Evolutionary conservation across 805 yeast genomes (phyloP).

Genomic region (Starmera dryadoides): DNA sequence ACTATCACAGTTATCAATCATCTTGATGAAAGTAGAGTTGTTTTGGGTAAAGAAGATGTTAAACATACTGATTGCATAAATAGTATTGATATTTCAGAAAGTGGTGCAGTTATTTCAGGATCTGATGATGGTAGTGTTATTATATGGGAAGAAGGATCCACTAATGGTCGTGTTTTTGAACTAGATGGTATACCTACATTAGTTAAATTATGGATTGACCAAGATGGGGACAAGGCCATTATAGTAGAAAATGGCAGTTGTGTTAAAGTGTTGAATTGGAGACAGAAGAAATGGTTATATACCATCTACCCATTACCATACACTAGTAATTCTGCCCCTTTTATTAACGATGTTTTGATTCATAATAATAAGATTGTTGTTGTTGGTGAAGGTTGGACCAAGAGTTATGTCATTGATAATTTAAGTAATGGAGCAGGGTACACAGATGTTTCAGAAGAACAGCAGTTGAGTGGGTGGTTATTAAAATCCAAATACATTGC

Average conservation of each 20-base stretch:
- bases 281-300: conserved; percentile 19
- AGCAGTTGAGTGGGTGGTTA: conserved; percentile 17
- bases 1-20: conserved; percentile 15
- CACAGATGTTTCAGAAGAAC: conserved; percentile 16
- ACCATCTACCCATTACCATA: conserved; percentile 25
- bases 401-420: conserved; percentile 17
- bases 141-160: conserved; percentile 23
- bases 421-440: conserved; percentile 28
- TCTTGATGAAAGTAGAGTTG: conserved; percentile 9
- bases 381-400: conserved; percentile 28
- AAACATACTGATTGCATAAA: conserved; percentile 22
- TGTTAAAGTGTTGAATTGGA: conserved; percentile 28
- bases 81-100: conserved; percentile 22
- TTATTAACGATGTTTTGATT: conserved; percentile 15
- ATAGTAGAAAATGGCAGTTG: conserved; percentile 25
- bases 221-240: conserved; percentile 23
- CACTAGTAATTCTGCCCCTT: conserved; percentile 6
- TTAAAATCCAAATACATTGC: conserved; percentile 11
- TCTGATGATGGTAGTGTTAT: conserved; percentile 24
- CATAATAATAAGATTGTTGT: conserved; percentile 20
- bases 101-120: conserved; percentile 21
- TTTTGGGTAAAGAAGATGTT: conserved; percentile 4
- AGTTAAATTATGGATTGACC: conserved; percentile 26
- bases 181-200: conserved; percentile 17
- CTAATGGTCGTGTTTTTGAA: conserved; percentile 5